A percentile compares a stretch with the other conserved stretches of the same genome.
phyloP scores from a whole-genome alignment of 768 basidiomycete species.

The Cystofilobasidium capitatum region DNA sequence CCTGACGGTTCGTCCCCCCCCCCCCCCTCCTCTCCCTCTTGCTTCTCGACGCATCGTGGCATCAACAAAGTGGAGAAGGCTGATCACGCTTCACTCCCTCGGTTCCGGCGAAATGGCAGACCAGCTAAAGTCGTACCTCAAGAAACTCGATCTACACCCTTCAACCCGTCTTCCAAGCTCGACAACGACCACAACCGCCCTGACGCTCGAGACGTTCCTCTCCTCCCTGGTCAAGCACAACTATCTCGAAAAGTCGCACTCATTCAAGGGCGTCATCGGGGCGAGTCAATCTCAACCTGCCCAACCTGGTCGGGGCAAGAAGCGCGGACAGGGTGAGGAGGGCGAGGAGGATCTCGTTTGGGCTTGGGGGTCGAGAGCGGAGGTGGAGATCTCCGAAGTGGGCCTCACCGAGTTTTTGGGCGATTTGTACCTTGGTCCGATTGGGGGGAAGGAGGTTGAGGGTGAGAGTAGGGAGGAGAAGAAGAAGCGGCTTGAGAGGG shows the following conservation, averaged over 20 bases:
- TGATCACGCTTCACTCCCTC: conserved; percentile 2
- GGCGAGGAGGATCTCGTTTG: conserved; percentile 55
- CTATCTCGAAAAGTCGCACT: conserved; percentile 61
- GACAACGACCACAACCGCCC: conserved; percentile 47
- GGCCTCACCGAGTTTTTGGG: conserved; percentile 64
- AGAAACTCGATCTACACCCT: conserved; percentile 55
- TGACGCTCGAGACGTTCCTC: conserved; percentile 60
- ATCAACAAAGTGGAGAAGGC: too few species aligned
- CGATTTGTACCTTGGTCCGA: conserved; percentile 56
- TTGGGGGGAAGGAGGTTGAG: neutral
- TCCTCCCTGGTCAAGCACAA: conserved; percentile 55
- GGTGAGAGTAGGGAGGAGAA: neutral
- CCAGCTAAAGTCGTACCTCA: conserved; percentile 61
- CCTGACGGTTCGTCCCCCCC: conserved; percentile 53
- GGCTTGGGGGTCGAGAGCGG: conserved; percentile 76
- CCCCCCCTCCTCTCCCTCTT: neutral
- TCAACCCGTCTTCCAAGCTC: conserved; percentile 48
- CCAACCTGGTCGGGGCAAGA: conserved; percentile 25
- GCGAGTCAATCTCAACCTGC: conserved; percentile 39
- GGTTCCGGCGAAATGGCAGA: conserved; percentile 42
- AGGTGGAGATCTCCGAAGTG: conserved; percentile 71
- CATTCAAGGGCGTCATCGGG: conserved; percentile 45
- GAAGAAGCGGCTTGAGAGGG: neutral
- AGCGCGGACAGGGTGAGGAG: conserved; percentile 31
- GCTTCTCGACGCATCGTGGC: neutral